These are phyloP conservation scores for Chlamydomonas applanata DNA, from an alignment of 139 green algal species.

Conservation along the genomic window DNA sequence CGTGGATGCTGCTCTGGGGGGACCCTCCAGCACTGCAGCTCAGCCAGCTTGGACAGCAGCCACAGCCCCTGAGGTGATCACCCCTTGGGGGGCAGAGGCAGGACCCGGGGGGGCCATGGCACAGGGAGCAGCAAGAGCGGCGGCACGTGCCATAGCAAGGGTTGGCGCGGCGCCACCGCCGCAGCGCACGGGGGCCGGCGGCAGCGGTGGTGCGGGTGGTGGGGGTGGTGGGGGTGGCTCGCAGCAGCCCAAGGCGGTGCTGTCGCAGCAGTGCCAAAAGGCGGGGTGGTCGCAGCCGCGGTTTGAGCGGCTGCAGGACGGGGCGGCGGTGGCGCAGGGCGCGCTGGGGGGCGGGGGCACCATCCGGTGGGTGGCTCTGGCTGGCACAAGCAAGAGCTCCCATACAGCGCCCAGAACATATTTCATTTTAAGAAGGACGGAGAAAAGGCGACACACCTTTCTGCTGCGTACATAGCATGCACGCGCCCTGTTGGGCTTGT, in stretches of 20 bases:
- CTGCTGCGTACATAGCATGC: no score
- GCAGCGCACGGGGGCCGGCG: no score
- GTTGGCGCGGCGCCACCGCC: no score
- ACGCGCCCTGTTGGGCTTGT: no score
- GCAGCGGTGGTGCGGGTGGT: no score
- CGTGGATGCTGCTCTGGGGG: background rate
- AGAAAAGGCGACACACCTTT: no score
- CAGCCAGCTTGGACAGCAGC: background rate
- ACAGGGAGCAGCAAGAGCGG: background rate
- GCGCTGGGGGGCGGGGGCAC: no score
- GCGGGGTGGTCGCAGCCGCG: slow-evolving; percentile 56
- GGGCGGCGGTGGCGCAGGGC: background rate
- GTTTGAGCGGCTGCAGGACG: slow-evolving; percentile 49
- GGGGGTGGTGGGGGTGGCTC: no score
- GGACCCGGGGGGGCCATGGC: background rate
- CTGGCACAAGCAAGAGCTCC: background rate
- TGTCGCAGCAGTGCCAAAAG: slow-evolving; percentile 84
- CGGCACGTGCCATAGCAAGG: no score
- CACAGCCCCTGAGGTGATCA: background rate
- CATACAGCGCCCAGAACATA: no score
- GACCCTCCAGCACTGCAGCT: background rate
- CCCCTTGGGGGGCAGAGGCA: background rate
- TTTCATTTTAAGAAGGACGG: no score
- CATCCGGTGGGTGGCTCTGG: background rate
- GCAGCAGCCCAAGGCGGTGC: slow-evolving; percentile 65